phyloP scores from a whole-genome alignment of 805 yeast genomes.

The Suhomyces vadensis region DNA sequence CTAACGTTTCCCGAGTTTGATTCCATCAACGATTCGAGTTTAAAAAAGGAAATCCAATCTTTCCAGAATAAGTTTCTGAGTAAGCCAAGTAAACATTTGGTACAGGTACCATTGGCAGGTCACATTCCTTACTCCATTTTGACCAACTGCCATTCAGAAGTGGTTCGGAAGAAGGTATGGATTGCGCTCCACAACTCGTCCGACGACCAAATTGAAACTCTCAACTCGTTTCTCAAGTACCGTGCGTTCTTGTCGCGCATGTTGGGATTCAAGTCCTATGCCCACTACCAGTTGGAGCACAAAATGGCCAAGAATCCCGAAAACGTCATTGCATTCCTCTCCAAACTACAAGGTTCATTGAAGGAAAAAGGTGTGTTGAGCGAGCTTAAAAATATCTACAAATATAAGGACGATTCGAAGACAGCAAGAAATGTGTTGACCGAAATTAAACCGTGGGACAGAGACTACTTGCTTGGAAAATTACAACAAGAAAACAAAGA shows the following conservation, averaged over 20 bases:
- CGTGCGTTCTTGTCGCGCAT: constrained; percentile 72
- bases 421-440: neutral
- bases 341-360: constrained; percentile 53
- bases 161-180: constrained; percentile 72
- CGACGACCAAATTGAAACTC: constrained; percentile 55
- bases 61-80: constrained; percentile 28
- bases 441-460: constrained; percentile 83
- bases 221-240: constrained; percentile 60
- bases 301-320: constrained; percentile 87
- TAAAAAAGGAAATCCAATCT: constrained; percentile 27
- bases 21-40: constrained; percentile 19
- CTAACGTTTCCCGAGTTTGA: constrained; percentile 33
- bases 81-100: constrained; percentile 7
- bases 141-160: constrained; percentile 54
- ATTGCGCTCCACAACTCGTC: constrained; percentile 66
- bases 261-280: constrained; percentile 68
- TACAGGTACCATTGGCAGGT: constrained; percentile 49
- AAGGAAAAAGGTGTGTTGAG: constrained; percentile 49
- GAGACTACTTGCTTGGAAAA: constrained; percentile 57
- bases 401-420: constrained; percentile 20
- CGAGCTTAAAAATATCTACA: constrained; percentile 57
- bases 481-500: constrained; percentile 14
- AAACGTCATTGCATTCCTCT: constrained; percentile 70
- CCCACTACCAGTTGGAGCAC: constrained; percentile 80
- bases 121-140: constrained; percentile 65